Base-by-base conservation (phyloP, 2,329 filamentous ascomycete genomes). In the Stagonosporopsis chrysanthemi region DNA sequence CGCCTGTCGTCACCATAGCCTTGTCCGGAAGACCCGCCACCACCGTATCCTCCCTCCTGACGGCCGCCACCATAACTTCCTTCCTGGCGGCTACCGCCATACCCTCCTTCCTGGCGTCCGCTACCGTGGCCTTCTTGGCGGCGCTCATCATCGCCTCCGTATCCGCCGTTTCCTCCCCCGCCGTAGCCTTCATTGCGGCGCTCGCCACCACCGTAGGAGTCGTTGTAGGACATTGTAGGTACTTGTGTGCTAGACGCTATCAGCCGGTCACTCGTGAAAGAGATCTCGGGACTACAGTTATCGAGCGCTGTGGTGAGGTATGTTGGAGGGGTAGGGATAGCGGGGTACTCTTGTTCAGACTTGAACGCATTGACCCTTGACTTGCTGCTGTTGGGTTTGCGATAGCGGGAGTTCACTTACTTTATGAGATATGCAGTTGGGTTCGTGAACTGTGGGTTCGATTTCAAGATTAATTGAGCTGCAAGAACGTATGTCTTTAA, bases 221-320 rank as follows among this genome's bases (percentile, higher is more conserved):
- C 63, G 62, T 68, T 71, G 60, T 69, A 68, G 28, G 67, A 70
- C 67, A 70, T 69, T 40, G 26, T 64, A 46, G 15, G 22, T 39
- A 1, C 22, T 33, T 35, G 3, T 24, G 15, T 40, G 23, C 48
- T 52, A 29, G 15, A 6, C 2, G 15, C 5, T 17, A 33, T 57
- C 31, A 57, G 48, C 14, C 12, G 19, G 4, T 24, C 1, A 6
- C 8, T 36, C 17, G 39, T 12, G 6, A 8, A 8, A 2, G 12
- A 6, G 11, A 23, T 6, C 7, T 23, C 24, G 6, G 28, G 5
- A 4, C 8, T 23, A n/a, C 19, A 12, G 17, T 12, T 24, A 8
- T 33, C 35, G 2, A 15, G 15, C 12, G 42, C 40, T 38, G 3
- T 4, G n/a, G 8, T 4, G 26, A 39, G 24, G 23, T 14, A 17